Percentiles rank a stretch among this genome's conserved stretches.
phyloP scores from a whole-genome alignment of 176 grass and related monocot species.

The Tuctoria greenei region DNA sequence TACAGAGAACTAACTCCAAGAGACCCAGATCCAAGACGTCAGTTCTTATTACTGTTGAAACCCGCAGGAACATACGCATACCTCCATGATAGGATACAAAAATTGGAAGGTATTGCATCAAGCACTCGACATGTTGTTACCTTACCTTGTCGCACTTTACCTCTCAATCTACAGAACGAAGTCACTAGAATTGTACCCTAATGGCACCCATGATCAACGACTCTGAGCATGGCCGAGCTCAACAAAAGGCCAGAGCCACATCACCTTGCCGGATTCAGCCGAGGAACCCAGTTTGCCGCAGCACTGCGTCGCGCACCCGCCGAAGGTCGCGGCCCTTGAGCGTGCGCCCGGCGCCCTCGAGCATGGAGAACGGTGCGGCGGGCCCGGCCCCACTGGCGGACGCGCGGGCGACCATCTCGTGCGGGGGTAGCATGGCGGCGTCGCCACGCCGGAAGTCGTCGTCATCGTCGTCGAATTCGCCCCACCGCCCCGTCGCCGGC shows the following conservation, averaged over 20 bases:
- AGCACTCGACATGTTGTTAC: slow-evolving; percentile 34
- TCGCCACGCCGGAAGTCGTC: slow-evolving; percentile 35
- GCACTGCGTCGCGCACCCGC: slow-evolving; percentile 56
- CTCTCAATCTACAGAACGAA: slow-evolving; percentile 32
- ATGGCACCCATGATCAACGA: slow-evolving; percentile 28
- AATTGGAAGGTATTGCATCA: slow-evolving; percentile 45
- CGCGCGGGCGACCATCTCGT: slow-evolving; percentile 57
- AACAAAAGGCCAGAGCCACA: slow-evolving; percentile 39
- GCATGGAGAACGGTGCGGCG: slow-evolving; percentile 60
- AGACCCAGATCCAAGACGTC: slow-evolving; percentile 5
- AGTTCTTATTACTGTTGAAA: slow-evolving; percentile 41
- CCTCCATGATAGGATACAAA: slow-evolving; percentile 26
- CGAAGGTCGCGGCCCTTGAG: slow-evolving; percentile 87
- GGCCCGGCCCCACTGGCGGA: slow-evolving; percentile 40
- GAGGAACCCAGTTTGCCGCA: slow-evolving; percentile 53
- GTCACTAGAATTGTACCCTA: slow-evolving; percentile 43
- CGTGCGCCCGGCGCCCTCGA: slow-evolving; percentile 84
- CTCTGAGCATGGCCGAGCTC: slow-evolving; percentile 25
- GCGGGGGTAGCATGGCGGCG: slow-evolving; percentile 49
- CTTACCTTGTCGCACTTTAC: slow-evolving; percentile 18
- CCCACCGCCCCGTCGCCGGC: slow-evolving; percentile 30
- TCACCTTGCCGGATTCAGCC: slow-evolving; percentile 48
- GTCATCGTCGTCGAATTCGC: slow-evolving; percentile 42
- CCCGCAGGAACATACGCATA: slow-evolving; percentile 19
- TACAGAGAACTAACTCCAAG: slow-evolving; percentile 36